phyloP scores from a whole-genome alignment of 768 basidiomycete species.

The Infundibulicybe gibba region DNA sequence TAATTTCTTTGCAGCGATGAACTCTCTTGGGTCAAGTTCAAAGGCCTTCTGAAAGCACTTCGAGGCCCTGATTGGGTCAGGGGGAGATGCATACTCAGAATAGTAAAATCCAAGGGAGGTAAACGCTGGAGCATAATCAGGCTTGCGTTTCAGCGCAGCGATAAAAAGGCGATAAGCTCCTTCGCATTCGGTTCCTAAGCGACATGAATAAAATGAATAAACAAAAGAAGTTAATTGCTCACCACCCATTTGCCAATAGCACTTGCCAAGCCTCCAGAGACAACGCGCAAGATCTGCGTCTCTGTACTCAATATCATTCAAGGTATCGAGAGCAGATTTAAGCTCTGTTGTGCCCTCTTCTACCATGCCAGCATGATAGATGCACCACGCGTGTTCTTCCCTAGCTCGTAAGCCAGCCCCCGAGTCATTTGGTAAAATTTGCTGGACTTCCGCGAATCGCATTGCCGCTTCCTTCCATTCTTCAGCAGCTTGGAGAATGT shows the following conservation, averaged over 20 bases:
- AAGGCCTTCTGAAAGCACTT: constrained; percentile 99
- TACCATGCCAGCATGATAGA: constrained; percentile 45
- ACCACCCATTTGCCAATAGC: constrained; percentile 74
- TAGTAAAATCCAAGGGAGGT: constrained; percentile 94
- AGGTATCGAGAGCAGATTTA: constrained; percentile 37
- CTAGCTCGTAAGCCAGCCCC: constrained; percentile 55
- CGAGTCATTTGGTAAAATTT: constrained; percentile 40
- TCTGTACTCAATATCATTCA: constrained; percentile 43
- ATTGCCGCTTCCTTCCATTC: constrained; percentile 67
- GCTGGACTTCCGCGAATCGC: constrained; percentile 57
- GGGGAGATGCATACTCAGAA: constrained; percentile 59
- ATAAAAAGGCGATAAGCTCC: constrained; percentile 81
- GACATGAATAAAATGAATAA: constrained; percentile 1
- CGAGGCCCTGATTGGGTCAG: constrained; percentile 80
- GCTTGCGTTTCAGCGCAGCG: constrained; percentile 66
- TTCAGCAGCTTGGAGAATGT: constrained; percentile 58
- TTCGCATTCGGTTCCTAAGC: constrained; percentile 44
- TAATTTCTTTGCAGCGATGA: constrained; percentile 76
- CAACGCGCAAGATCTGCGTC: constrained; percentile 70
- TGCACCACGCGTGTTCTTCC: constrained; percentile 89
- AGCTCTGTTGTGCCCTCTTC: constrained; percentile 46
- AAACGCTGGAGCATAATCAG: constrained; percentile 86
- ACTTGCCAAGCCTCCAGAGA: constrained; percentile 81
- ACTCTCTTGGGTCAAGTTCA: constrained; percentile 89
- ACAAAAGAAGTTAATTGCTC: constrained; percentile 14